Evolutionary conservation across 208 protist genomes (phyloP), one percentile per base, ranked within the genome.

Genomic region (Trypanosoma caninum): DNA sequence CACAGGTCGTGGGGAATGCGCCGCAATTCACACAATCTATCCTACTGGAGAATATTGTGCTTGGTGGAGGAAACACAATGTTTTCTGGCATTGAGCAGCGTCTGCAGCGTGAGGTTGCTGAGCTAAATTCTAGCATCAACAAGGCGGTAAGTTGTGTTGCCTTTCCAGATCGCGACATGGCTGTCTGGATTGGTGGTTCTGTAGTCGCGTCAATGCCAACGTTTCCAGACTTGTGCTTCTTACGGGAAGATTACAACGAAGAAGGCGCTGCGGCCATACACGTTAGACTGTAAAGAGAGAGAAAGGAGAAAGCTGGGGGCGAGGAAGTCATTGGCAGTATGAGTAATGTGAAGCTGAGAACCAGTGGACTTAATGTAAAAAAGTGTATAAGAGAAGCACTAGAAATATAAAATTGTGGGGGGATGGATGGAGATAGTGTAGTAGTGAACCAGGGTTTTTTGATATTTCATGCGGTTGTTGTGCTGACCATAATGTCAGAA

Each of bases 61-160:
- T 99, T 3, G 94, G 91, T 35, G 97, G 97, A 37, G 97, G 97
- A 16, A 95, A 82, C 18, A 97, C 94, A n/a, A 74, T 93, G 54
- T 56, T 97, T 28, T 54, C 57, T 10, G 77, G 81, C 22, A 59
- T 92, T 14, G 85, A 93, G 47, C 64, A 93, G 38, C 84, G 90
- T 3, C 51, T 96, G 37, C 87, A 91, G 61, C 74, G 64, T 8
- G 89, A 95, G 31, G 69, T 97, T 23, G 23, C 33, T 18, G 22
- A n/a, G 22, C 42, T 73, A 48, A 28, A 28, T 31, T 40, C 65
- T 45, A 30, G 47, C 25, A 51, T 14, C 5, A 27, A 34, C 23
- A 14, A 35, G 37, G 14, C 31, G 22, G 54, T 61, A 31, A 66
- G 58, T 34, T 89, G 81, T 51, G 54, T 92, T 18, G 87, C 89